Evolutionary conservation across 352 stramenopile species (phyloP).

Genomic region (Phytophthora sp.): DNA sequence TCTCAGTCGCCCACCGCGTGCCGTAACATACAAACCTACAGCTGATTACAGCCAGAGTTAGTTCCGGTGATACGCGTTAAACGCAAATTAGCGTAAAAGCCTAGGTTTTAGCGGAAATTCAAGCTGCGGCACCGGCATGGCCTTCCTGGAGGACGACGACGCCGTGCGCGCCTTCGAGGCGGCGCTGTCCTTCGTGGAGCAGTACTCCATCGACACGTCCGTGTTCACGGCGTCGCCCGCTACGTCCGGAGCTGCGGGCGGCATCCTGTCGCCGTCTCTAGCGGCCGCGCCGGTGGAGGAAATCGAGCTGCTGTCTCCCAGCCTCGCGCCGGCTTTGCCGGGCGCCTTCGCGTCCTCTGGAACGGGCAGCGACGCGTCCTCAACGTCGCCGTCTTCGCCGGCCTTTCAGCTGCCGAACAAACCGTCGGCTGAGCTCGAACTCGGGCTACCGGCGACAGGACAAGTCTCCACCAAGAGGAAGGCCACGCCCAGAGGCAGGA

Average conservation of each 20-base stretch:
- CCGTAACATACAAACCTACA: too few species aligned
- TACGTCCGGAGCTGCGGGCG: not conserved
- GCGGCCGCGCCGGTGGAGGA: constrained; percentile 12
- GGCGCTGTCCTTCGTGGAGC: constrained; percentile 46
- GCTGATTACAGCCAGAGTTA: too few species aligned
- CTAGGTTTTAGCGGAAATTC: too few species aligned
- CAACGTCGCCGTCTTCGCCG: constrained; percentile 14
- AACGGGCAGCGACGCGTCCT: constrained; percentile 1
- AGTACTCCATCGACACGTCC: constrained; percentile 43
- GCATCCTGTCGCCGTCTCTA: constrained; percentile 7
- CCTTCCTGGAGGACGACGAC: constrained; percentile 43
- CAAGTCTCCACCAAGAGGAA: constrained; percentile 10
- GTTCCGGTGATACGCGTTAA: too few species aligned
- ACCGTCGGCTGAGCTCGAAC: constrained; percentile 11
- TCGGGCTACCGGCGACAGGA: constrained; percentile 12
- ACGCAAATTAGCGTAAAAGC: too few species aligned
- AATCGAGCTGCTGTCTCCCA: constrained; percentile 33
- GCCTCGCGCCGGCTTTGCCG: constrained; percentile 9
- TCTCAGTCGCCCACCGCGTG: too few species aligned
- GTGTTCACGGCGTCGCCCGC: constrained; percentile 23
- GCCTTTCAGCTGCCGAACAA: constrained; percentile 17
- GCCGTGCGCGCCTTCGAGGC: constrained; percentile 38
- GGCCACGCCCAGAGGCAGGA: constrained; percentile 8
- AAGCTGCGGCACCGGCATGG: constrained; percentile 27
- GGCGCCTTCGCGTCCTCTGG: not conserved